Percentiles rank a stretch among this genome's conserved stretches.
Conservation (phyloP, 2,329 filamentous ascomycete species). For the Chaetomiaceae sp. region DNA sequence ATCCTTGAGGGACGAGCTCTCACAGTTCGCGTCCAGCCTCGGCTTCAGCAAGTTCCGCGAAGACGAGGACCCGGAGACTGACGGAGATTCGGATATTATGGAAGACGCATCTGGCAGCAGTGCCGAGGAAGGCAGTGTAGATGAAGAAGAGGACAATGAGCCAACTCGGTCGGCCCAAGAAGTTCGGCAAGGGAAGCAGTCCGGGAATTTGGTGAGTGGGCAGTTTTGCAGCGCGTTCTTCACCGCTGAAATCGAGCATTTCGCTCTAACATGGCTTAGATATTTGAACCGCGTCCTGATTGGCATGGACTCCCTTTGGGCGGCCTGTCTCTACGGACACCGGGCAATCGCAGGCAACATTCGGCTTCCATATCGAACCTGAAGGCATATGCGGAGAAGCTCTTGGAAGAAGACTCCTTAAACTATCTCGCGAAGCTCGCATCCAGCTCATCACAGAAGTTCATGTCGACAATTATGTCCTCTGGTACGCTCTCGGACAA, state of each 20-base stretch:
- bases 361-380: conserved; percentile 45
- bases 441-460: conserved; percentile 85
- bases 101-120: conserved; percentile 22
- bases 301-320: conserved; percentile 49
- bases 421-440: conserved; percentile 70
- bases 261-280: conserved; percentile 34
- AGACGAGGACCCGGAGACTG: conserved; percentile 30
- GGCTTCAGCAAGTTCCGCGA: conserved; percentile 44
- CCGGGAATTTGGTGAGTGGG: conserved; percentile 41
- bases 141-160: conserved; percentile 32
- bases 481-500: conserved; percentile 96
- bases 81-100: conserved; percentile 20
- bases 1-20: conserved; percentile 45
- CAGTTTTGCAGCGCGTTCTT: background rate
- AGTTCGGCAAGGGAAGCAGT: conserved; percentile 28
- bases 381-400: conserved; percentile 65
- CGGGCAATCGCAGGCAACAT: conserved; percentile 44
- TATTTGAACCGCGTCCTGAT: conserved; percentile 54
- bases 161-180: conserved; percentile 24
- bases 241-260: background rate
- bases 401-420: conserved; percentile 74
- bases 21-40: conserved; percentile 48
- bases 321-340: conserved; percentile 40
- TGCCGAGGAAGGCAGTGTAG: conserved; percentile 32
- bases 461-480: conserved; percentile 94